Evolutionary conservation across 805 yeast species (phyloP).

Genomic region (Jamesozyma lodderae): DNA sequence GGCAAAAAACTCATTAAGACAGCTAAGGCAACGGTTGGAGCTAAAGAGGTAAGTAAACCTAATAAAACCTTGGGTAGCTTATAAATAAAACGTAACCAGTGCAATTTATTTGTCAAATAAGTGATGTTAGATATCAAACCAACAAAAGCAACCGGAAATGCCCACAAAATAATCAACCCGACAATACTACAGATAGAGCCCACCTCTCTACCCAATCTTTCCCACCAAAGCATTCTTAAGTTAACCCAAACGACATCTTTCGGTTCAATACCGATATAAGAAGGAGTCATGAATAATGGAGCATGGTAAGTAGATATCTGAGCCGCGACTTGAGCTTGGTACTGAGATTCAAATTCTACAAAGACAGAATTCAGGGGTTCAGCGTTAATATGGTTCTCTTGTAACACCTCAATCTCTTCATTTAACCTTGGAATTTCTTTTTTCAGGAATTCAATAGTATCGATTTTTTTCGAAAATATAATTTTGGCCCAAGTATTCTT

Average conservation of each 20-base stretch:
- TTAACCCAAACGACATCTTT: constrained; percentile 60
- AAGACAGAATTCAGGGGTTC: constrained; percentile 71
- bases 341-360: constrained; percentile 71
- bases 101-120: constrained; percentile 47
- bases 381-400: constrained; percentile 37
- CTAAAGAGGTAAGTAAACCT: constrained; percentile 59
- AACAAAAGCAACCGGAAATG: constrained; percentile 71
- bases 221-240: constrained; percentile 77
- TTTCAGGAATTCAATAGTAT: constrained; percentile 48
- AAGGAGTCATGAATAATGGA: constrained; percentile 55
- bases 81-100: constrained; percentile 47
- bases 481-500: constrained; percentile 21
- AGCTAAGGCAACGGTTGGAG: constrained; percentile 60
- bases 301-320: constrained; percentile 57
- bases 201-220: constrained; percentile 45
- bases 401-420: constrained; percentile 47
- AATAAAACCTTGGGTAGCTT: constrained; percentile 43
- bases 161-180: constrained; percentile 58
- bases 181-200: constrained; percentile 45
- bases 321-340: constrained; percentile 62
- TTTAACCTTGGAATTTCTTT: constrained; percentile 51
- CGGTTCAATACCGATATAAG: constrained; percentile 55
- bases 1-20: constrained; percentile 61
- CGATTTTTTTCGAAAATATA: constrained; percentile 50
- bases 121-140: constrained; percentile 66